phyloP scores from a whole-genome alignment of 148 eudicot genomes.

The Amaranthus cruentus region DNA sequence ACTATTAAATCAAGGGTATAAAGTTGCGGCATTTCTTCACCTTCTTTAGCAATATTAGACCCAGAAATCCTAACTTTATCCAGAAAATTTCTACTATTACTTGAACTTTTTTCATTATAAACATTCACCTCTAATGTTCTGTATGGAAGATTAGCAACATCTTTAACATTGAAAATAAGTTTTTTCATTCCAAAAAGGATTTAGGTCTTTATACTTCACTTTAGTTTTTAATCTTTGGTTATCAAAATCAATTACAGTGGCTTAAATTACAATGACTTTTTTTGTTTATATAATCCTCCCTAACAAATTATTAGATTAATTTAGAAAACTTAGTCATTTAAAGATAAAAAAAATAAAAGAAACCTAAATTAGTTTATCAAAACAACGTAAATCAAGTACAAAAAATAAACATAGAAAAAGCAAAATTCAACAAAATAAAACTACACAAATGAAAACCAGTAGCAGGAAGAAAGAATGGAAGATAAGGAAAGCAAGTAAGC shows the following conservation, averaged over 20 bases:
- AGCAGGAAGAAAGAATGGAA: no score
- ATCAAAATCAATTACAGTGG: slow-evolving; percentile 42
- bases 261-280: no score
- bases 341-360: no score
- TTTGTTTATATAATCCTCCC: no score
- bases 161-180: slow-evolving; percentile 58
- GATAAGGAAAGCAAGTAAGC: no score
- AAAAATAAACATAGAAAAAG: no score
- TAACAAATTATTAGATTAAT: no score
- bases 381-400: no score
- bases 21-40: slow-evolving; percentile 55
- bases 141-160: slow-evolving; percentile 68
- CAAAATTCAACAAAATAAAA: no score
- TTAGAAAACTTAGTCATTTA: no score
- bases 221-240: slow-evolving; percentile 57
- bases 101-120: slow-evolving; percentile 66
- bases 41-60: slow-evolving; percentile 49
- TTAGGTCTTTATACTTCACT: slow-evolving; percentile 58
- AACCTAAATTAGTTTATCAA: no score
- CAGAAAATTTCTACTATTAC: slow-evolving; percentile 67
- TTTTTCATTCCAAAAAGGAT: slow-evolving; percentile 92
- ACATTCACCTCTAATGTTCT: slow-evolving; percentile 60
- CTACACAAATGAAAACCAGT: no score
- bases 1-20: slow-evolving; percentile 42
- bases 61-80: slow-evolving; percentile 79